Evolutionary conservation across 176 grass and related monocot genomes (phyloP), one percentile per base, ranked within the genome.

Genomic region (Triticum urartu): DNA sequence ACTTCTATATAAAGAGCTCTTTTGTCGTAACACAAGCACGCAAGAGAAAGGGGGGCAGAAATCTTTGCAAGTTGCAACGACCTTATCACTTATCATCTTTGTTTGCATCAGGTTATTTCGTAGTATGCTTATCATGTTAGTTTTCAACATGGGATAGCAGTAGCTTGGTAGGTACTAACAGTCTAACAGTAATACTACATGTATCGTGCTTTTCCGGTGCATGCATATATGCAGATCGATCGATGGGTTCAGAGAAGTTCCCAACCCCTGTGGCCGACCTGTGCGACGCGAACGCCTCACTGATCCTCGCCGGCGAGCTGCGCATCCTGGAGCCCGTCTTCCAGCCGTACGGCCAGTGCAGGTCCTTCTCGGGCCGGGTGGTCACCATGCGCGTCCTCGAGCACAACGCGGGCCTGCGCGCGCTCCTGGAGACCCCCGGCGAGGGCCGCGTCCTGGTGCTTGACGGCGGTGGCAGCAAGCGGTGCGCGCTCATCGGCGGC

Each of bases 321-420:
- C 66, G 66, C 33, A 34, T 68, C 66, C 66, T 68, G 66, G 28
- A 68, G 33, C 66, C 66, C 32, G 66, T 68, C 66, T 68, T 68
- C 66, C 66, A 68, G 66, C 14, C 7, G 7, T 68, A 68, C 32
- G 68, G 68, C 68, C 34, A 20, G 68, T 5, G 68, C 62, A 64
- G 22, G 22, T 28, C 62, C 24, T 64, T 64, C 62, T 64, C 62
- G 1, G 62, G 62, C 62, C 33, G 34, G 68, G 68, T n/a, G 68
- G 68, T 70, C 68, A 70, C 68, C 34, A 70, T 70, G 68, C 68
- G 68, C 34, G 68, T 70, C 33, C 35, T 70, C 15, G 68, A 70
- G 34, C 68, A 70, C 68, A 70, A 39, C 34, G 68, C 33, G 34
- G 33, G 68, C 17, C 33, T 38, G 17, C 34, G 34, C 8, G 68